Percentiles rank a stretch among this genome's conserved stretches.
Conservation (phyloP, 2,329 filamentous ascomycete species). For the Talaromyces atroroseus region DNA sequence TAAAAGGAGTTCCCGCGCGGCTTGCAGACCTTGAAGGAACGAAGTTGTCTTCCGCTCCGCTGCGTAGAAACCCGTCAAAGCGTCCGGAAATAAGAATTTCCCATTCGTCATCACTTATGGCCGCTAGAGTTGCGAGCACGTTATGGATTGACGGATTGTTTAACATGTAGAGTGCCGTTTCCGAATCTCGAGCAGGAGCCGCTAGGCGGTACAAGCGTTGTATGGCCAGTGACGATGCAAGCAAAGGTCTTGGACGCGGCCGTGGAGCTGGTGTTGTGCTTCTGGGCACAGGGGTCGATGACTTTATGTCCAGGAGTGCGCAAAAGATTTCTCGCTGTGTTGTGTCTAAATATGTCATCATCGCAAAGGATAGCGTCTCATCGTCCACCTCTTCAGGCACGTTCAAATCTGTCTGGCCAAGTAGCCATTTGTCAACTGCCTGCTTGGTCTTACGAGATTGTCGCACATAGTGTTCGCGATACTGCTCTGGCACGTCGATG, state of each 20-base stretch:
- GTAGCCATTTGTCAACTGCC: conserved; percentile 88
- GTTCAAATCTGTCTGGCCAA: conserved; percentile 68
- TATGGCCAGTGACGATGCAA: conserved; percentile 70
- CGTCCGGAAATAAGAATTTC: conserved; percentile 89
- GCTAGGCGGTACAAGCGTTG: conserved; percentile 77
- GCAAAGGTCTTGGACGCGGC: conserved; percentile 65
- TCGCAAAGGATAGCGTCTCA: conserved; percentile 88
- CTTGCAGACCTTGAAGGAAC: conserved; percentile 35
- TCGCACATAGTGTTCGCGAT: conserved; percentile 82
- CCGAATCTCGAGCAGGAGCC: conserved; percentile 71
- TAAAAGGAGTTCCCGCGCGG: conserved; percentile 30
- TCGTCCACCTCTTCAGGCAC: conserved; percentile 88
- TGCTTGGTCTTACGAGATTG: conserved; percentile 88
- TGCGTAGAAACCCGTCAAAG: conserved; percentile 94
- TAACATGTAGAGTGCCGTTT: conserved; percentile 78
- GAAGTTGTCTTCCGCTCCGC: conserved; percentile 64
- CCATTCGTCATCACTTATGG: conserved; percentile 91
- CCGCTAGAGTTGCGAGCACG: conserved; percentile 76
- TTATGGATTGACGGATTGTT: conserved; percentile 78
- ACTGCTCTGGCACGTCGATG: conserved; percentile 89
- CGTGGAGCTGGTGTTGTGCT: conserved; percentile 58
- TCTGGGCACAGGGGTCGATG: conserved; percentile 55
- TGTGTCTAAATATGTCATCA: conserved; percentile 76
- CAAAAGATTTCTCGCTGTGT: conserved; percentile 77
- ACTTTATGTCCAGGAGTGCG: conserved; percentile 62